Percentiles rank a stretch among this genome's conserved stretches.
These are phyloP conservation scores for Solanum verrucosum DNA, from an alignment of 257 asterid genomes.

Conservation along the genomic window DNA sequence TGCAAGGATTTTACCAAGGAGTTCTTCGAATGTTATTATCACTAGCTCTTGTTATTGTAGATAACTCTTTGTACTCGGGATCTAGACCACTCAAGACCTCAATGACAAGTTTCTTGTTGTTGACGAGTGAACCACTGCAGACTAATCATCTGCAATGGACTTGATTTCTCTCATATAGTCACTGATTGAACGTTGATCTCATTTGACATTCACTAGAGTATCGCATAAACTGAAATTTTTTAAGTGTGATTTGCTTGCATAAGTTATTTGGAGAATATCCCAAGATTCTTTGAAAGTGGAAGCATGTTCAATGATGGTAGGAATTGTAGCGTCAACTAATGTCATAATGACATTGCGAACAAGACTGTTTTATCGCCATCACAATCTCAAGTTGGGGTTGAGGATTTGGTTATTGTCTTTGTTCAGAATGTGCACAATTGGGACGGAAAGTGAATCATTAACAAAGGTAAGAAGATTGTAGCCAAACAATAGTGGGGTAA, in stretches of 20 bases:
- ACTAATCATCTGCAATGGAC: background rate
- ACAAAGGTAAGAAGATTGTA: background rate
- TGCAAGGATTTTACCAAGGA: background rate
- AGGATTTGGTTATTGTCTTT: background rate
- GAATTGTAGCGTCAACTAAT: background rate
- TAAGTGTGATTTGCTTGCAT: background rate
- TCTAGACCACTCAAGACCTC: background rate
- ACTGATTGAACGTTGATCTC: background rate
- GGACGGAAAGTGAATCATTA: background rate
- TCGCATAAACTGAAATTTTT: background rate
- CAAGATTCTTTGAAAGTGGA: background rate
- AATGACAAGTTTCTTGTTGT: background rate
- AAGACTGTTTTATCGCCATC: background rate
- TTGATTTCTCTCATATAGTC: background rate
- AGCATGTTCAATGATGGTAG: background rate
- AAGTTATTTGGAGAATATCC: background rate
- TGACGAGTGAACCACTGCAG: background rate
- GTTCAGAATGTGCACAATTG: background rate
- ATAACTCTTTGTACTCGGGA: background rate
- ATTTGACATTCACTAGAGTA: no score
- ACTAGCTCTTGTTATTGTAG: background rate
- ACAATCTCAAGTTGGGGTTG: background rate
- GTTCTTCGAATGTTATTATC: background rate
- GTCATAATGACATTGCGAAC: background rate
- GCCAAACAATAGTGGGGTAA: background rate